These are phyloP conservation scores for Trichoderma sp. DNA, from an alignment of 2,329 filamentous ascomycete species.

Conservation along the genomic window DNA sequence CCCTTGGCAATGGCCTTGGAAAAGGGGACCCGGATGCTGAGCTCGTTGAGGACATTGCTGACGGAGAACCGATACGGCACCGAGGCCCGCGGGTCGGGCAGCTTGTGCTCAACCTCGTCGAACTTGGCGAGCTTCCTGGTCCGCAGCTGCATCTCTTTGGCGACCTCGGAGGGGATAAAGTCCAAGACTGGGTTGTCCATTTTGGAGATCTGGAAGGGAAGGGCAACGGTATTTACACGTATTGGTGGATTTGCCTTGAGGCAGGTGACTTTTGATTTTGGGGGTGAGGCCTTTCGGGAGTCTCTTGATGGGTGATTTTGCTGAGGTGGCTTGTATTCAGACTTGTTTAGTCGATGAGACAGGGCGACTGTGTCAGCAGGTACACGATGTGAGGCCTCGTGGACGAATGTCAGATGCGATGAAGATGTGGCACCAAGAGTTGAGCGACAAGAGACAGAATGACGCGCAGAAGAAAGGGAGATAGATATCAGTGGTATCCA, in stretches of 20 bases:
- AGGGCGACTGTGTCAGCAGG: constrained; percentile 14
- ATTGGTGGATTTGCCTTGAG: background rate
- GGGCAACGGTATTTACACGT: background rate
- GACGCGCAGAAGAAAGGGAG: background rate
- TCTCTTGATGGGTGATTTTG: background rate
- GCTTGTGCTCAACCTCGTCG: constrained; percentile 52
- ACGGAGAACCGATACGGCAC: constrained; percentile 32
- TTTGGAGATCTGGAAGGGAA: background rate
- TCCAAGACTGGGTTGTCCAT: constrained; percentile 35
- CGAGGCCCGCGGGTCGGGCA: constrained; percentile 44
- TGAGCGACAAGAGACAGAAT: background rate
- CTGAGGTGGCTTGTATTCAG: constrained; percentile 4
- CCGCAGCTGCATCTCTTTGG: constrained; percentile 52
- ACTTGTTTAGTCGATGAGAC: background rate
- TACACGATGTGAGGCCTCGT: constrained; percentile 28
- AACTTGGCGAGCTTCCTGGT: constrained; percentile 55
- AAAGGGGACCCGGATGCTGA: constrained; percentile 60
- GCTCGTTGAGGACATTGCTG: constrained; percentile 50
- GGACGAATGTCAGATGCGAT: constrained; percentile 32
- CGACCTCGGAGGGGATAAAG: constrained; percentile 36
- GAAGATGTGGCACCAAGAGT: constrained; percentile 11
- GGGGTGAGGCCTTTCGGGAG: background rate
- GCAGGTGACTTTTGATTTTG: too few species aligned
- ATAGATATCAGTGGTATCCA: background rate
- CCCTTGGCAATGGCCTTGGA: constrained; percentile 60